A percentile compares a stretch with the other conserved stretches of the same genome.
Evolutionary conservation across 148 eudicot genomes (phyloP).

Genomic region (Polygonum maritimum): DNA sequence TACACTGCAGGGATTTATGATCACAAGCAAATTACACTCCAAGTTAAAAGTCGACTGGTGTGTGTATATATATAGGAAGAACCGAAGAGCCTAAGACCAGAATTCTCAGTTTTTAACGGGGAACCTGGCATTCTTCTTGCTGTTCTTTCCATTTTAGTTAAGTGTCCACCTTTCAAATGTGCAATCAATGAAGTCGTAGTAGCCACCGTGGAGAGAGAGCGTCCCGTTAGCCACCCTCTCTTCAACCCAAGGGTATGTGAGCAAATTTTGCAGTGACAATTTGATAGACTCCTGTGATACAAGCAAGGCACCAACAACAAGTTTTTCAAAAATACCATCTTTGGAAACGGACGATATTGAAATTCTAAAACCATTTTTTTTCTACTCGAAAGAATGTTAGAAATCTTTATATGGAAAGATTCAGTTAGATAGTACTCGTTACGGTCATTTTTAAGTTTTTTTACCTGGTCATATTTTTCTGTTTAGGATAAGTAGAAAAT

Average conservation of each 20-base stretch:
- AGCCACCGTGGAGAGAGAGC: constrained; percentile 85
- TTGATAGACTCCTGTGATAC: constrained; percentile 76
- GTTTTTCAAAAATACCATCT: not conserved
- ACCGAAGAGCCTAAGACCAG: constrained; percentile 38
- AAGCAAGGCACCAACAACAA: not conserved
- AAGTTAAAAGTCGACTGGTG: not conserved
- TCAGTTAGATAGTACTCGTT: no score
- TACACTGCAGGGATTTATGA: not conserved
- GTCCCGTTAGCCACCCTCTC: constrained; percentile 59
- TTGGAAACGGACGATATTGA: not conserved
- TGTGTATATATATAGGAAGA: not conserved
- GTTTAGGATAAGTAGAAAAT: no score
- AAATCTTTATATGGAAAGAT: no score
- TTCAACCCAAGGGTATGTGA: constrained; percentile 92
- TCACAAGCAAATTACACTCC: not conserved
- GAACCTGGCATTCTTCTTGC: constrained; percentile 18
- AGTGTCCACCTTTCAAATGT: constrained; percentile 95
- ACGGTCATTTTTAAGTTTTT: no score
- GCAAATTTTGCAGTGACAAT: constrained; percentile 64
- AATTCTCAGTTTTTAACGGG: constrained; percentile 51
- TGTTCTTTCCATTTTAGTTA: constrained; percentile 31
- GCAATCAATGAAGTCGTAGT: constrained; percentile 77
- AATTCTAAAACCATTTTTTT: no score
- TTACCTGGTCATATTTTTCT: no score
- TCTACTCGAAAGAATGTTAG: no score